Evolutionary conservation across 805 yeast genomes (phyloP).

Genomic region (Candida nemodendra): DNA sequence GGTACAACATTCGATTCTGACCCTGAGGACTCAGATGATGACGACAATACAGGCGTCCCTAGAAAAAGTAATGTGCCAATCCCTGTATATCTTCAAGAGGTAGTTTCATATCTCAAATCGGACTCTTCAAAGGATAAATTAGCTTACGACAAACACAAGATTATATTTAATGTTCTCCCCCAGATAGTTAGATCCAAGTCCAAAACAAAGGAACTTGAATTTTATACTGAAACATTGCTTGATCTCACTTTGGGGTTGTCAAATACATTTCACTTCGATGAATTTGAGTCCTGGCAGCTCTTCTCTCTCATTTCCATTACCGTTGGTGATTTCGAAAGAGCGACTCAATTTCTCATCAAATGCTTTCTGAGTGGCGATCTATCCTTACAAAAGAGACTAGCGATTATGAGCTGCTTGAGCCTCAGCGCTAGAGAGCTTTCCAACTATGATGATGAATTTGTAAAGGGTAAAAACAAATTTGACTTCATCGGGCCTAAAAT

Average conservation of each 20-base stretch:
- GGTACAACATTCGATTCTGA: constrained; percentile 27
- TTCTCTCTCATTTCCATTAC: constrained; percentile 64
- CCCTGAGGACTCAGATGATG: constrained; percentile 42
- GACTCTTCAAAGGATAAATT: constrained; percentile 42
- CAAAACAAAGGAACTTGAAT: constrained; percentile 59
- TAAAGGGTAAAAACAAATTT: constrained; percentile 35
- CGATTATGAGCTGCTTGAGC: constrained; percentile 64
- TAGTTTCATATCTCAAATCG: constrained; percentile 53
- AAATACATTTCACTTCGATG: constrained; percentile 53
- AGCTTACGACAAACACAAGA: constrained; percentile 47
- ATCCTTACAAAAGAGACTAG: constrained; percentile 75
- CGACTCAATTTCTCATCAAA: constrained; percentile 45
- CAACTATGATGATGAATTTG: constrained; percentile 55
- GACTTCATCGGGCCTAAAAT: constrained; percentile 28
- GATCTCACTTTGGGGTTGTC: constrained; percentile 49
- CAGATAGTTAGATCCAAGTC: constrained; percentile 65
- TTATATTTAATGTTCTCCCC: constrained; percentile 53
- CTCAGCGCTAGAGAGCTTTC: constrained; percentile 71
- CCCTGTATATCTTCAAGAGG: constrained; percentile 73
- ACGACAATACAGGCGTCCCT: constrained; percentile 43
- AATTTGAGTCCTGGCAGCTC: constrained; percentile 67
- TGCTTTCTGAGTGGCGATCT: constrained; percentile 69
- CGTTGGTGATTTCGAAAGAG: constrained; percentile 41
- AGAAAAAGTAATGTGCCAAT: constrained; percentile 36
- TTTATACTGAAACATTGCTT: constrained; percentile 55